These are phyloP conservation scores for Periconia sp. DNA, from an alignment of 2,329 filamentous ascomycete genomes.

Conservation along the genomic window DNA sequence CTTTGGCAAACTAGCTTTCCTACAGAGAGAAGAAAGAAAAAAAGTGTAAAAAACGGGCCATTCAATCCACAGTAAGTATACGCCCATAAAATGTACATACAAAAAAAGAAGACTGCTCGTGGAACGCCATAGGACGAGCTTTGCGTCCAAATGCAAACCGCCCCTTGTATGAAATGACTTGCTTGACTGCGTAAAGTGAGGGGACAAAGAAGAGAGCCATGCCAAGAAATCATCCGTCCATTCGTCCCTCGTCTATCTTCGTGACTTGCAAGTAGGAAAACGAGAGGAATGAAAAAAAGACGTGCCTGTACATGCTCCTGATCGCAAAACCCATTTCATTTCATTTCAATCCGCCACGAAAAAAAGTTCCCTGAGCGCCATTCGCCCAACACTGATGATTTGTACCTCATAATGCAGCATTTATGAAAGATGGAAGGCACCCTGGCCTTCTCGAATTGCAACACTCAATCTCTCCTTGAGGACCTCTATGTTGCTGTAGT, in stretches of 20 bases:
- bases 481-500: conserved; percentile 79
- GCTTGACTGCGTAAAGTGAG: background rate
- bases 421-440: conserved; percentile 93
- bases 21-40: background rate
- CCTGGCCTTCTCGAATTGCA: conserved; percentile 93
- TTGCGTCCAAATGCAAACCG: background rate
- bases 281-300: background rate
- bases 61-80: background rate
- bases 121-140: background rate
- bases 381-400: background rate
- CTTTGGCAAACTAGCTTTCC: too few species aligned
- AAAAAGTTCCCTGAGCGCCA: background rate
- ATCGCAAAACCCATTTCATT: background rate
- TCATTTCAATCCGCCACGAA: background rate
- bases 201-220: background rate
- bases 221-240: background rate
- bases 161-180: background rate
- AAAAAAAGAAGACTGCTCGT: background rate
- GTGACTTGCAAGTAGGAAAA: too few species aligned
- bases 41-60: too few species aligned
- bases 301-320: background rate
- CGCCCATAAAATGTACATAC: background rate
- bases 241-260: background rate
- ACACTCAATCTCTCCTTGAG: conserved; percentile 78
- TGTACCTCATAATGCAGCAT: conserved; percentile 1